A percentile compares a stretch with the other conserved stretches of the same genome.
phyloP scores from a whole-genome alignment of 75 land plant species.

The Cunninghamia lanceolata region DNA sequence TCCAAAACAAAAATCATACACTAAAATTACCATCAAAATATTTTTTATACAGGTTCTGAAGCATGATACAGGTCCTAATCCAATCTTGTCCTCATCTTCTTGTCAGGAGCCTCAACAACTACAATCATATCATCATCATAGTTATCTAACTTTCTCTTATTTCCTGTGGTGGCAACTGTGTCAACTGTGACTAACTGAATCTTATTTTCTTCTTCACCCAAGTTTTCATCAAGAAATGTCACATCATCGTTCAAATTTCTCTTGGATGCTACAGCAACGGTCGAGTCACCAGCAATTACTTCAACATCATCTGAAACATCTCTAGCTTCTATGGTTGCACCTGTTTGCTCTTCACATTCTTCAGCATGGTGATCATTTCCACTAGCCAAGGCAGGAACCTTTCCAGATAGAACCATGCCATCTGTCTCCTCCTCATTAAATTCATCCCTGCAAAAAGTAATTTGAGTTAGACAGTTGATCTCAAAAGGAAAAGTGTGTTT shows the following conservation, averaged over 20 bases:
- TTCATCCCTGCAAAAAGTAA: conserved; percentile 50
- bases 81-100: conserved; percentile 33
- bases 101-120: conserved; percentile 29
- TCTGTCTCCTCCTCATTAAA: conserved; percentile 87
- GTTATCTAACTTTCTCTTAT: conserved; percentile 26
- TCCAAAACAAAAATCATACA: background rate
- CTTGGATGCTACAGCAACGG: conserved; percentile 26
- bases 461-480: background rate
- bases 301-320: conserved; percentile 38
- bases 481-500: background rate
- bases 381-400: conserved; percentile 26
- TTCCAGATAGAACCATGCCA: conserved; percentile 69
- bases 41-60: conserved; percentile 1
- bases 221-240: background rate
- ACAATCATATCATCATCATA: conserved; percentile 39
- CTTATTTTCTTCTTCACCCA: background rate
- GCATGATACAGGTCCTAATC: background rate
- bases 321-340: background rate
- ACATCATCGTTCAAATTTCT: conserved; percentile 33
- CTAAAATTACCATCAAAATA: background rate
- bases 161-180: conserved; percentile 1
- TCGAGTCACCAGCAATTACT: conserved; percentile 3
- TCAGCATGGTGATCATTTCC: conserved; percentile 19
- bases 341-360: conserved; percentile 16
- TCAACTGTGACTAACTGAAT: background rate